Evolutionary conservation across 2,329 filamentous ascomycete species (phyloP).

Genomic region (Metarhizium rileyi): DNA sequence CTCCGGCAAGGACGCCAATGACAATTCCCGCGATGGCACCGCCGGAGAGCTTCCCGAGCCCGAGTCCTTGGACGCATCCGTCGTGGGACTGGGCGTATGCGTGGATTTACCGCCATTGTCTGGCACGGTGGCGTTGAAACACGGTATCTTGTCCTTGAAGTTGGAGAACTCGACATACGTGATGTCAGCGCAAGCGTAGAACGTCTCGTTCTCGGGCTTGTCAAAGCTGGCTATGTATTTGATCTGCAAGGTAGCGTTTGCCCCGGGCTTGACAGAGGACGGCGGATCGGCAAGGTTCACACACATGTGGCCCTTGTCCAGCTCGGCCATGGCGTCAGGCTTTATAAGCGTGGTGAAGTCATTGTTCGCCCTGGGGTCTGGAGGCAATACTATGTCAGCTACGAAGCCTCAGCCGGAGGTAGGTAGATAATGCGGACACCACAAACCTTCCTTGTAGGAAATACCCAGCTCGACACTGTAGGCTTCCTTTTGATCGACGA

Average conservation of each 20-base stretch:
- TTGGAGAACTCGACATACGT: constrained; percentile 26
- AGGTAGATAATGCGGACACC: neutral
- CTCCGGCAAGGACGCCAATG: constrained; percentile 56
- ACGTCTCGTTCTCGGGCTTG: constrained; percentile 32
- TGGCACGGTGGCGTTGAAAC: constrained; percentile 33
- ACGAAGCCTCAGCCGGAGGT: neutral
- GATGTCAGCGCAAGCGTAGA: constrained; percentile 41
- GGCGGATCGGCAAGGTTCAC: constrained; percentile 27
- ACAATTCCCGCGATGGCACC: constrained; percentile 69
- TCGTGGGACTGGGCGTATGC: constrained; percentile 7
- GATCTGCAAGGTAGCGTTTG: constrained; percentile 39
- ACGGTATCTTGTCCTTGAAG: constrained; percentile 26
- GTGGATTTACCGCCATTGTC: constrained; percentile 14
- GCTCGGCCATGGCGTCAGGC: constrained; percentile 23
- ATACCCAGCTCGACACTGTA: constrained; percentile 44
- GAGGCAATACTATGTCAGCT: neutral
- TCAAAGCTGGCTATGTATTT: constrained; percentile 36
- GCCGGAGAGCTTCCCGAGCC: constrained; percentile 39
- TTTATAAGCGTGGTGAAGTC: constrained; percentile 32
- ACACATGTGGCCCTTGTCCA: constrained; percentile 38
- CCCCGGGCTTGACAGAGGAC: constrained; percentile 25
- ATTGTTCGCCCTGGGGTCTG: constrained; percentile 28
- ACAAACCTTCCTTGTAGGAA: constrained; percentile 39
- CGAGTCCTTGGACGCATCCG: constrained; percentile 15
- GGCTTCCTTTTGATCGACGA: constrained; percentile 48